phyloP scores from a whole-genome alignment of 352 stramenopile species.

The Pythium plurisporium region DNA sequence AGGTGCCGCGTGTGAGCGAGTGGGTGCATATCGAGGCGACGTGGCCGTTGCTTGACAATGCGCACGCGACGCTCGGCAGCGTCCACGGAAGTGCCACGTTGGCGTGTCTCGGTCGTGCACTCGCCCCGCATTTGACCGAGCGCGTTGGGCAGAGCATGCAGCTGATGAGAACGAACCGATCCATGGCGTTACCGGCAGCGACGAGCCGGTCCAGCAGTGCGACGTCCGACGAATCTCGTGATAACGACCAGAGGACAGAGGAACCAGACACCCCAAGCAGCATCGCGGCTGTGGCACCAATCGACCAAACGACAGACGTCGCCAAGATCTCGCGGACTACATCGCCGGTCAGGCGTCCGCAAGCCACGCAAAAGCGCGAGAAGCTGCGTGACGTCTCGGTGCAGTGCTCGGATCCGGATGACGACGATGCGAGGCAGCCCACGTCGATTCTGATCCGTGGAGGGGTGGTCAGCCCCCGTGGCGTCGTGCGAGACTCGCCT shows the following conservation, averaged over 20 bases:
- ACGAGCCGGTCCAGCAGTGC: not conserved
- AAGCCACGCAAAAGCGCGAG: not conserved
- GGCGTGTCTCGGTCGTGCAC: conserved; percentile 12
- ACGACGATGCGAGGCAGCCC: not conserved
- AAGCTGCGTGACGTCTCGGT: conserved; percentile 1
- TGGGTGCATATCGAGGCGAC: conserved; percentile 11
- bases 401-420: conserved; percentile 1
- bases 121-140: conserved; percentile 11
- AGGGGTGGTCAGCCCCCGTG: not conserved
- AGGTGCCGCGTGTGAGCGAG: conserved; percentile 13
- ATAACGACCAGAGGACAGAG: not conserved
- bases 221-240: not conserved
- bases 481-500: not conserved
- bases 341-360: not conserved
- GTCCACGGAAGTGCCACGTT: conserved; percentile 10
- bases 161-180: not conserved
- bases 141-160: not conserved
- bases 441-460: conserved; percentile 12
- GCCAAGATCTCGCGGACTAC: too few species aligned
- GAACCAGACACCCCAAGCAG: too few species aligned
- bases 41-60: conserved; percentile 13
- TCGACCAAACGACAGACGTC: not conserved
- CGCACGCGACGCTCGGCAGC: not conserved
- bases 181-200: too few species aligned
- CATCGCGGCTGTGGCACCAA: not conserved